These are phyloP conservation scores for Aegilops speltoides DNA, from an alignment of 176 grass and related monocot species.

Conservation along the genomic window DNA sequence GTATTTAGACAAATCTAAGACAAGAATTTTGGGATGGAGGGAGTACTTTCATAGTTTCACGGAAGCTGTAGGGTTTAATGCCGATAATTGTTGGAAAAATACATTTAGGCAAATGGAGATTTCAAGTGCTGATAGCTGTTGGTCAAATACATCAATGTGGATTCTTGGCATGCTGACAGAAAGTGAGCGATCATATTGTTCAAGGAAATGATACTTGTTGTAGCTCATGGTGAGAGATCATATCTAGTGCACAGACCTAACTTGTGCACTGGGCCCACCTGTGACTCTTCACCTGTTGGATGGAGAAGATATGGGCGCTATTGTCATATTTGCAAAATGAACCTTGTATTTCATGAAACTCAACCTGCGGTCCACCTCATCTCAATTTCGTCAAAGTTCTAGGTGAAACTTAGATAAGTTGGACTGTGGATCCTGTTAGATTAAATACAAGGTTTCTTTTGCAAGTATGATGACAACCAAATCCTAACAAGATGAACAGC, in stretches of 20 bases:
- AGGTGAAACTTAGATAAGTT: neutral
- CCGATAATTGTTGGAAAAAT: neutral
- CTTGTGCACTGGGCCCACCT: neutral
- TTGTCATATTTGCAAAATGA: no score
- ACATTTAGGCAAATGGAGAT: neutral
- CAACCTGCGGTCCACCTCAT: neutral
- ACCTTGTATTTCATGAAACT: neutral
- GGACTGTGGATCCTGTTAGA: neutral
- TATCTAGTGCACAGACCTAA: neutral
- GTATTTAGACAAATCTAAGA: no score
- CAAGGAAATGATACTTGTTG: neutral
- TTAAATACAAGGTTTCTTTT: neutral
- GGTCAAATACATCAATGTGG: neutral
- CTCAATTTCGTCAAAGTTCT: no score
- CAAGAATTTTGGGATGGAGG: no score
- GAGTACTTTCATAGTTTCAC: neutral
- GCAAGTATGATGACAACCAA: neutral
- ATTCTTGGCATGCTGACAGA: neutral
- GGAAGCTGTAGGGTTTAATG: neutral
- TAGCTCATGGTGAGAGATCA: neutral
- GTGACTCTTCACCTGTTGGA: neutral
- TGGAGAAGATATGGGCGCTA: no score
- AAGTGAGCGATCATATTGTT: constrained; percentile 8
- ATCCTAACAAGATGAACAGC: neutral
- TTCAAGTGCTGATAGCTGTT: neutral